These are phyloP conservation scores for Parmelia sp. DNA, from an alignment of 495 filamentous ascomycete genomes.

Conservation along the genomic window DNA sequence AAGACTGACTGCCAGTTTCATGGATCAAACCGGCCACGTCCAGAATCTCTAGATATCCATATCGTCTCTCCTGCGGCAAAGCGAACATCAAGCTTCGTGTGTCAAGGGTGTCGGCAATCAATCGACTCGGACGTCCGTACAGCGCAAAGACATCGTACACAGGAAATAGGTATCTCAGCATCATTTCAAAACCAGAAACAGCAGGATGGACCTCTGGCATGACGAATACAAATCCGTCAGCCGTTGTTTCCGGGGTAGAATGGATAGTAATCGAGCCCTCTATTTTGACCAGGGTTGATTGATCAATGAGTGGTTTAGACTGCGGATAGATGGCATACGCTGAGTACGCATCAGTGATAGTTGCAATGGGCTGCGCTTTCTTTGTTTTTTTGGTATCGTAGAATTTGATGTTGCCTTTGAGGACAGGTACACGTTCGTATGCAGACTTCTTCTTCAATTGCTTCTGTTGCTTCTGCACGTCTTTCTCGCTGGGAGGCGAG, in stretches of 20 bases:
- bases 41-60: slow-evolving; percentile 83
- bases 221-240: slow-evolving; percentile 92
- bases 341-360: slow-evolving; percentile 82
- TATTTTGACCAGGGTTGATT: slow-evolving; percentile 89
- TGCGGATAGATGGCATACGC: slow-evolving; percentile 96
- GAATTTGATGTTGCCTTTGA: slow-evolving; percentile 88
- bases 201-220: slow-evolving; percentile 93
- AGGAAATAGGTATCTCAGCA: slow-evolving; percentile 91
- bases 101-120: slow-evolving; percentile 83
- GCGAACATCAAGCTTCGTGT: slow-evolving; percentile 94
- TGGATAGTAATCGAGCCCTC: slow-evolving; percentile 88
- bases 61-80: slow-evolving; percentile 80
- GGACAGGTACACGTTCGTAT: slow-evolving; percentile 64
- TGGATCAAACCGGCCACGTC: slow-evolving; percentile 77
- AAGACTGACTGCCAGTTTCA: slow-evolving; percentile 66
- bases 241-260: slow-evolving; percentile 59
- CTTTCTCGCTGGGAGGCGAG: slow-evolving; percentile 86
- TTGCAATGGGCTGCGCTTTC: slow-evolving; percentile 82
- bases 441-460: slow-evolving; percentile 75
- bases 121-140: slow-evolving; percentile 81
- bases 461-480: slow-evolving; percentile 75
- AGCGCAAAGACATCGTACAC: slow-evolving; percentile 88
- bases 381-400: slow-evolving; percentile 93
- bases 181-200: slow-evolving; percentile 90
- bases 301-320: slow-evolving; percentile 84